A percentile compares a stretch with the other conserved stretches of the same genome.
phyloP scores from a whole-genome alignment of 2,329 filamentous ascomycete genomes.

The Mollisiaceae sp. region DNA sequence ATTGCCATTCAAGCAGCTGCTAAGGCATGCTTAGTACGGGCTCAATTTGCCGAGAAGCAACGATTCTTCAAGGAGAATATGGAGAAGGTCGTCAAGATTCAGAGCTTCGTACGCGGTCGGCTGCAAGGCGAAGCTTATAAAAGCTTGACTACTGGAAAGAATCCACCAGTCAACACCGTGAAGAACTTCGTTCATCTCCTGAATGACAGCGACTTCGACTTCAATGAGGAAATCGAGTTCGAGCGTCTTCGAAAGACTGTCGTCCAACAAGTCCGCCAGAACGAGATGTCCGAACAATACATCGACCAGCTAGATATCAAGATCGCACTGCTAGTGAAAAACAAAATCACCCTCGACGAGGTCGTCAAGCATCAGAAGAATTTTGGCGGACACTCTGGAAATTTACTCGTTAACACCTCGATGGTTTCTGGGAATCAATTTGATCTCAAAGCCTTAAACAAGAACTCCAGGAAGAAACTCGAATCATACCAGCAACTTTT shows the following conservation, averaged over 20 bases:
- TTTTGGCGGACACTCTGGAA: constrained; percentile 87
- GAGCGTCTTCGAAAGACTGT: constrained; percentile 94
- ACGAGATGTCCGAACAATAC: constrained; percentile 96
- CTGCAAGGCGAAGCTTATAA: constrained; percentile 98
- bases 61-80: constrained; percentile 94
- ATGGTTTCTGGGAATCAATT: constrained; percentile 91
- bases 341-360: constrained; percentile 98
- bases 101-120: constrained; percentile 93
- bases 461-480: constrained; percentile 91
- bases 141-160: constrained; percentile 93
- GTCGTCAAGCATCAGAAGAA: constrained; percentile 97
- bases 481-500: constrained; percentile 98
- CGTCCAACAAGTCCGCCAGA: constrained; percentile 95
- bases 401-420: constrained; percentile 83
- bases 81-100: constrained; percentile 98
- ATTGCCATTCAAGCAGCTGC: constrained; percentile 76
- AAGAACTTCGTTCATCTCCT: constrained; percentile 98
- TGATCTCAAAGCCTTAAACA: constrained; percentile 96
- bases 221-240: constrained; percentile 98
- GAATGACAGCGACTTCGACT: constrained; percentile 98
- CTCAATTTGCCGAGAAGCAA: constrained; percentile 81
- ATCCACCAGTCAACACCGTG: constrained; percentile 93
- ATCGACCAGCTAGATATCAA: constrained; percentile 99
- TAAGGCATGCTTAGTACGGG: constrained; percentile 75
- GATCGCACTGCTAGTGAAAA: constrained; percentile 96